Conservation (phyloP, 805 yeast species). For the Phaffomyces thermotolerans region DNA sequence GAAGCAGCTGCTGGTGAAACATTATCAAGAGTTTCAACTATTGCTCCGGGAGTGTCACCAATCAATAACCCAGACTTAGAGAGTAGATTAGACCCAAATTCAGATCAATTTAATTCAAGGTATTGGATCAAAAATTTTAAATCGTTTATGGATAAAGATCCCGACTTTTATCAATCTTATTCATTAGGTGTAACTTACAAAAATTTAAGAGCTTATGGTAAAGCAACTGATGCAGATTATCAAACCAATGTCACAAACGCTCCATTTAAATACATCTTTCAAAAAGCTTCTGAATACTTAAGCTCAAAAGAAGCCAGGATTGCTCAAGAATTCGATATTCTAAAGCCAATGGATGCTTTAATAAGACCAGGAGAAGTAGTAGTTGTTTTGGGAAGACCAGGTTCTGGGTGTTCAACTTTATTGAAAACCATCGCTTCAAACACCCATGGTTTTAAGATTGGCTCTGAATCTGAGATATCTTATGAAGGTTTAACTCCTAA, state of each 20-base stretch:
- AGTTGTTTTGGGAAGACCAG: slow-evolving; percentile 72
- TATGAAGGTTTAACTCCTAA: slow-evolving; percentile 47
- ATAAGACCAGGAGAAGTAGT: slow-evolving; percentile 57
- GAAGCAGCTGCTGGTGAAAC: slow-evolving; percentile 21
- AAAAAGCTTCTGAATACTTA: slow-evolving; percentile 7
- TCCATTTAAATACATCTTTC: slow-evolving; percentile 18
- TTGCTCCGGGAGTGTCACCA: slow-evolving; percentile 35
- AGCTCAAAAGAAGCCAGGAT: slow-evolving; percentile 12
- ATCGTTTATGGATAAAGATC: slow-evolving; percentile 41
- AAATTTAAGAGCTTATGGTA: slow-evolving; percentile 53
- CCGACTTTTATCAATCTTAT: slow-evolving; percentile 49
- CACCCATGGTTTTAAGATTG: slow-evolving; percentile 52
- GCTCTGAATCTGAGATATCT: slow-evolving; percentile 36
- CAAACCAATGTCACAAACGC: slow-evolving; percentile 50
- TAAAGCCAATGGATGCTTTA: slow-evolving; percentile 60
- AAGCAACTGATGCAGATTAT: slow-evolving; percentile 50
- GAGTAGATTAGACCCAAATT: slow-evolving; percentile 50
- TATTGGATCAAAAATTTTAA: slow-evolving; percentile 59
- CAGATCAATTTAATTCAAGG: slow-evolving; percentile 46
- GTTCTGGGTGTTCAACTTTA: slow-evolving; percentile 71
- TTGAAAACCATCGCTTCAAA: slow-evolving; percentile 54
- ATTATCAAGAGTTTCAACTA: slow-evolving; percentile 24
- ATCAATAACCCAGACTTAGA: slow-evolving; percentile 27
- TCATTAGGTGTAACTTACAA: slow-evolving; percentile 50
- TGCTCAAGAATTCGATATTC: slow-evolving; percentile 32